These are phyloP conservation scores for Lathyrus oleraceus DNA, from an alignment of 306 rosid genomes.

Conservation along the genomic window DNA sequence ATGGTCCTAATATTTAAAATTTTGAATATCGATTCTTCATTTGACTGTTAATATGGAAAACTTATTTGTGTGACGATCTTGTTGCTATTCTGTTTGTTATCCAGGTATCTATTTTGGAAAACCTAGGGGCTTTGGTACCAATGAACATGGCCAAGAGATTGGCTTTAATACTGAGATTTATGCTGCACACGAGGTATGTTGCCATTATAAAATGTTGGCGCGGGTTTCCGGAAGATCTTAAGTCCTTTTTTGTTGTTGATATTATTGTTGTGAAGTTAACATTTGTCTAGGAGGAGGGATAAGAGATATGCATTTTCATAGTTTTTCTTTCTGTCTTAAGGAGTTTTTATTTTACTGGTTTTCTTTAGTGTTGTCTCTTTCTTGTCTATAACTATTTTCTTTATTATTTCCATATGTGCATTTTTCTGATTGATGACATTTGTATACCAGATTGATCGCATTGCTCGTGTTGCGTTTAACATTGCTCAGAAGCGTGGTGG, in stretches of 20 bases:
- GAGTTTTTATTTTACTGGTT: constrained; percentile 10
- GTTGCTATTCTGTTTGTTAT: constrained; percentile 28
- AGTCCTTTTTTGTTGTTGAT: not conserved
- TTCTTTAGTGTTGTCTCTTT: constrained; percentile 13
- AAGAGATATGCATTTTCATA: constrained; percentile 21
- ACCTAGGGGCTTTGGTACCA: constrained; percentile 77
- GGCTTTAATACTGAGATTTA: constrained; percentile 90
- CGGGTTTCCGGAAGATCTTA: constrained; percentile 6
- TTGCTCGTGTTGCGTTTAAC: constrained; percentile 83
- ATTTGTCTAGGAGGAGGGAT: constrained; percentile 19
- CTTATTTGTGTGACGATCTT: not conserved
- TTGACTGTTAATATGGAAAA: not conserved
- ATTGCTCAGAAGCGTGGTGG: constrained; percentile 78
- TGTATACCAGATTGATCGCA: constrained; percentile 79
- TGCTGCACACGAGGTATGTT: constrained; percentile 66
- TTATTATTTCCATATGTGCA: constrained; percentile 24
- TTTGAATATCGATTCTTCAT: not conserved
- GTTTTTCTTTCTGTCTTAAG: not conserved
- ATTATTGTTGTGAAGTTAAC: not conserved
- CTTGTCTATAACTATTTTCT: constrained; percentile 5
- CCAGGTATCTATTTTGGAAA: constrained; percentile 90
- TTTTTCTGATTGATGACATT: constrained; percentile 21
- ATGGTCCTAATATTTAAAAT: not conserved
- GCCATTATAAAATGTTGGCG: constrained; percentile 15
- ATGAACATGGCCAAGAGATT: constrained; percentile 73